These are phyloP conservation scores for Boletellus sp. DNA, from an alignment of 768 basidiomycete genomes.

Conservation along the genomic window DNA sequence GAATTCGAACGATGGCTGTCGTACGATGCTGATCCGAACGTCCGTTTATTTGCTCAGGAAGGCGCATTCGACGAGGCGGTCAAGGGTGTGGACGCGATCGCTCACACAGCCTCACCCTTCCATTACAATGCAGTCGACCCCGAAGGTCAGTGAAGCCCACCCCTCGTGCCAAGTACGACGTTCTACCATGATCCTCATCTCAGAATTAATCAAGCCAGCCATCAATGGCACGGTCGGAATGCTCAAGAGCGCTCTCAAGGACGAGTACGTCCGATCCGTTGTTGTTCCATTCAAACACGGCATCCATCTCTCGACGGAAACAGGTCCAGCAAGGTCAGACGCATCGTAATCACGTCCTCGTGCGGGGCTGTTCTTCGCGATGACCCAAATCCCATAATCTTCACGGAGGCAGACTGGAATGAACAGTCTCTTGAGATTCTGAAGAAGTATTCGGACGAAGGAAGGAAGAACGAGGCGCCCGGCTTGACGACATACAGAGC, in stretches of 20 bases:
- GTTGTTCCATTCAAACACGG: too few species aligned
- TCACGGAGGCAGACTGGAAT: slow-evolving; percentile 62
- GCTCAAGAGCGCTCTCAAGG: slow-evolving; percentile 53
- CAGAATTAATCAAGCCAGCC: slow-evolving; percentile 68
- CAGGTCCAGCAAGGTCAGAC: slow-evolving; percentile 47
- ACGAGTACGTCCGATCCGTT: slow-evolving; percentile 36
- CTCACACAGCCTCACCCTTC: slow-evolving; percentile 67
- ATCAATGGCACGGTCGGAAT: slow-evolving; percentile 66
- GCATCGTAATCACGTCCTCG: slow-evolving; percentile 69
- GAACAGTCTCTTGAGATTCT: slow-evolving; percentile 38
- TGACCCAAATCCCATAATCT: slow-evolving; percentile 26
- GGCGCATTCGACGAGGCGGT: slow-evolving; percentile 79
- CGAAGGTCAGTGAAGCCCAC: slow-evolving; percentile 22
- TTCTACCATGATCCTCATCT: not conserved
- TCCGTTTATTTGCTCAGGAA: slow-evolving; percentile 33
- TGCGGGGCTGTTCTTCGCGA: slow-evolving; percentile 43
- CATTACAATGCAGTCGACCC: slow-evolving; percentile 45
- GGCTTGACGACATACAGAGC: slow-evolving; percentile 46
- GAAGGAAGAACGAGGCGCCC: slow-evolving; percentile 37
- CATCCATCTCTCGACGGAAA: not conserved
- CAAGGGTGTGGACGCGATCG: slow-evolving; percentile 68
- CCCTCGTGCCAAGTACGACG: not conserved
- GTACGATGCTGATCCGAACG: not conserved
- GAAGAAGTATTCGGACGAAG: slow-evolving; percentile 44
- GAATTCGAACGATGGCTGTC: not conserved